Conservation (phyloP, 371 early-diverging fungal species). For the Phascolomyces articulosus region DNA sequence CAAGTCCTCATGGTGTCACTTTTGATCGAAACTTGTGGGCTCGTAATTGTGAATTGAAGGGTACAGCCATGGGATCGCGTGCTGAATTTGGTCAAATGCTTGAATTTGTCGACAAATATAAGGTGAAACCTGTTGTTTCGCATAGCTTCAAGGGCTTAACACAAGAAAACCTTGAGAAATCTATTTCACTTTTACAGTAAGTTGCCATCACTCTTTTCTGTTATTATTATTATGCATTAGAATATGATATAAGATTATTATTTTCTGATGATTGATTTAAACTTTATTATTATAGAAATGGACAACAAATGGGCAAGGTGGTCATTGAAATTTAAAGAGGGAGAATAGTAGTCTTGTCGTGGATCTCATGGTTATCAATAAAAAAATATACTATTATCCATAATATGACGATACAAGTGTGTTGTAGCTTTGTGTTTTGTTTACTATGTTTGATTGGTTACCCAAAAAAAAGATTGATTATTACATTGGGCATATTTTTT, state of each 20-base stretch:
- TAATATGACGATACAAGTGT: too few relatives aligned
- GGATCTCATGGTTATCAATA: too few relatives aligned
- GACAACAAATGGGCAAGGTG: slow-evolving; percentile 25
- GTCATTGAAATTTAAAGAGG: slow-evolving; percentile 15
- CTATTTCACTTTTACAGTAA: slow-evolving; percentile 15
- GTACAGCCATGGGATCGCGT: slow-evolving; percentile 74
- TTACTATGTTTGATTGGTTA: too few relatives aligned
- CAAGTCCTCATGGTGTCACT: slow-evolving; percentile 39
- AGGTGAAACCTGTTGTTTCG: slow-evolving; percentile 65
- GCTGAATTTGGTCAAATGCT: slow-evolving; percentile 68
- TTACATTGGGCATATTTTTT: too few relatives aligned
- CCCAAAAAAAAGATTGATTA: too few relatives aligned
- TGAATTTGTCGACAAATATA: slow-evolving; percentile 57
- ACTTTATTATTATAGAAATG: slow-evolving; percentile 11
- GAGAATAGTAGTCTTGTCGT: neutral
- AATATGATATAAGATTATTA: too few relatives aligned
- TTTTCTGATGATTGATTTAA: too few relatives aligned
- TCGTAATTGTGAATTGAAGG: slow-evolving; percentile 63
- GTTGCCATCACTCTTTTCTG: neutral
- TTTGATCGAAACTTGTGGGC: slow-evolving; percentile 51
- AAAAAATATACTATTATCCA: too few relatives aligned
- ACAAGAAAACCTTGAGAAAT: slow-evolving; percentile 46
- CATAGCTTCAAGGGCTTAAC: slow-evolving; percentile 58
- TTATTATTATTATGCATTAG: neutral
- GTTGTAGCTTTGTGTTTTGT: too few relatives aligned